Evolutionary conservation across 148 eudicot species (phyloP).

Genomic region (Nepenthes mirabilis): DNA sequence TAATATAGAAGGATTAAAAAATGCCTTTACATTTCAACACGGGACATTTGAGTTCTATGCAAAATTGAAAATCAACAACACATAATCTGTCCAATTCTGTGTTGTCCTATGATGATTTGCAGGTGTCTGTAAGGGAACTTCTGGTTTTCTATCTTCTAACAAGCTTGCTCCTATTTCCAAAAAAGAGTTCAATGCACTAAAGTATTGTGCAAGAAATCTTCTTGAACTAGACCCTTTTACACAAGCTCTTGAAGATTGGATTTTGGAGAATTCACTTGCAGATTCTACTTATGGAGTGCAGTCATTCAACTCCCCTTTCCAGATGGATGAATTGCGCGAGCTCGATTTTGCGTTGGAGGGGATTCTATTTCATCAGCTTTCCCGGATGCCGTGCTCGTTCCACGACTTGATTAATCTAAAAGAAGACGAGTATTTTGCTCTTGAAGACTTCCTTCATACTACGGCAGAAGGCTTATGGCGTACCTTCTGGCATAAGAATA

Average conservation of each 20-base stretch:
- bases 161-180: constrained; percentile 42
- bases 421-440: constrained; percentile 56
- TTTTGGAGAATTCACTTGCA: constrained; percentile 31
- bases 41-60: too few species aligned
- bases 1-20: too few species aligned
- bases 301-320: constrained; percentile 45
- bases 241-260: constrained; percentile 56
- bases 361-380: constrained; percentile 56
- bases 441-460: constrained; percentile 68
- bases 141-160: constrained; percentile 30
- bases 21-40: too few species aligned
- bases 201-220: constrained; percentile 39
- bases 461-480: constrained; percentile 57
- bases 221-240: constrained; percentile 43
- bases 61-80: too few species aligned
- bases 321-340: constrained; percentile 44
- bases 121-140: constrained; percentile 38
- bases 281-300: constrained; percentile 28
- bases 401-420: constrained; percentile 32
- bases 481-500: constrained; percentile 58
- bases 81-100: too few species aligned
- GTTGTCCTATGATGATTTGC: neutral
- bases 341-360: constrained; percentile 73
- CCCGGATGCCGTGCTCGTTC: constrained; percentile 65
- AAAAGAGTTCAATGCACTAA: constrained; percentile 36